Evolutionary conservation across 169 alveolate species (phyloP).

Genomic region (Plasmodium berghei): DNA sequence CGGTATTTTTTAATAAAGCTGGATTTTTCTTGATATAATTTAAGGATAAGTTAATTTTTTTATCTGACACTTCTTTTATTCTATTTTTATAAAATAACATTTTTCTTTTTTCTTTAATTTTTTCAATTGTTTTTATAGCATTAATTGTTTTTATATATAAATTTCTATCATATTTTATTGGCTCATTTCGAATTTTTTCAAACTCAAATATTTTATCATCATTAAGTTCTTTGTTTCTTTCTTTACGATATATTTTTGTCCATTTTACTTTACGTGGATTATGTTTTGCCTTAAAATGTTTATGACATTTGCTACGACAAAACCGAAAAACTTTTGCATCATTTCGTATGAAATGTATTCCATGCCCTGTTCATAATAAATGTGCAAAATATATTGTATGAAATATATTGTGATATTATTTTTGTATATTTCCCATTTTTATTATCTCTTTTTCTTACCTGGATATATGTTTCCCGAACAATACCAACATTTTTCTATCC

Average conservation of each 20-base stretch:
- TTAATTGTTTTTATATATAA: constrained; percentile 95
- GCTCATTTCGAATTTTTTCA: constrained; percentile 97
- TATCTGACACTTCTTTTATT: constrained; percentile 27
- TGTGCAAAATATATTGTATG: background rate
- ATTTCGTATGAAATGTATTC: constrained; percentile 97
- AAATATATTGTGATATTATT: too few species aligned
- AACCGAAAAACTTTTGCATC: constrained; percentile 98
- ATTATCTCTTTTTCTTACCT: constrained; percentile 79
- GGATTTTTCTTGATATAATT: constrained; percentile 64
- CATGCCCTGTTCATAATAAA: constrained; percentile 91
- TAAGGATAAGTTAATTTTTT: constrained; percentile 51
- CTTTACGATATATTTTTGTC: constrained; percentile 98
- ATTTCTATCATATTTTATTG: constrained; percentile 96
- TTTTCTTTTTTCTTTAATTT: constrained; percentile 93
- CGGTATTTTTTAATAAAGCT: constrained; percentile 28
- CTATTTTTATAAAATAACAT: constrained; percentile 81
- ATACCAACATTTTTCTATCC: constrained; percentile 97
- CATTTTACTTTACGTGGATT: constrained; percentile 98
- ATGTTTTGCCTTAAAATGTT: constrained; percentile 97
- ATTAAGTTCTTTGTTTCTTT: constrained; percentile 96
- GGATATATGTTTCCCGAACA: constrained; percentile 97
- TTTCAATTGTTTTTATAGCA: constrained; percentile 96
- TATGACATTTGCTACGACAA: constrained; percentile 98
- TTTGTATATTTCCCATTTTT: background rate
- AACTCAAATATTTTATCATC: constrained; percentile 96